Percentiles rank a stretch among this genome's conserved stretches.
Evolutionary conservation across 2,329 filamentous ascomycete genomes (phyloP).

Genomic region (Alternaria angustiovoidea): DNA sequence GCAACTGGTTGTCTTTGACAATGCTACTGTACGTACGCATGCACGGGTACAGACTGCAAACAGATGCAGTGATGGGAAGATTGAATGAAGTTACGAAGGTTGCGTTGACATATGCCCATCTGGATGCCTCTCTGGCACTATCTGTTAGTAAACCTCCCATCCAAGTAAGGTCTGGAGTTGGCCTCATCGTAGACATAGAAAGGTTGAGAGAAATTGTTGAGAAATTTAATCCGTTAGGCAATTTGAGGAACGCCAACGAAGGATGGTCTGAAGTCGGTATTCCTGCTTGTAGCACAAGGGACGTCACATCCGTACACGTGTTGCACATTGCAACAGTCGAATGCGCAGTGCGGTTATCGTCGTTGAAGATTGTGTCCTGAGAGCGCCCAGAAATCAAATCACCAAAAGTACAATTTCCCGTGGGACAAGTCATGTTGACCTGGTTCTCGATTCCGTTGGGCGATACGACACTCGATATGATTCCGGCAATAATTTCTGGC

Average conservation of each 20-base stretch:
- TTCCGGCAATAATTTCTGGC: background rate
- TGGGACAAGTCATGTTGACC: background rate
- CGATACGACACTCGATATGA: background rate
- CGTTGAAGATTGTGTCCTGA: background rate
- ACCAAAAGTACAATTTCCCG: background rate
- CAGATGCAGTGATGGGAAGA: background rate
- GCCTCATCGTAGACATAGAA: background rate
- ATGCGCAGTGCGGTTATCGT: background rate
- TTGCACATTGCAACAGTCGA: background rate
- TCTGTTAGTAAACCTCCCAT: background rate
- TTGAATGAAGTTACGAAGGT: background rate
- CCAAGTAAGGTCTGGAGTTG: background rate
- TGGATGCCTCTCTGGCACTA: background rate
- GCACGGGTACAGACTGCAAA: background rate
- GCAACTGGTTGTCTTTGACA: background rate
- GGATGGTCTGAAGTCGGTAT: background rate
- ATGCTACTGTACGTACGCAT: background rate
- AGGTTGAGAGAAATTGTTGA: background rate
- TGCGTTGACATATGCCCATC: slow-evolving; percentile 6
- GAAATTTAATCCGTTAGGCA: background rate
- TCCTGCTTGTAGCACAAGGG: background rate
- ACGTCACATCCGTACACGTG: background rate
- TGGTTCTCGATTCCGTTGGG: background rate
- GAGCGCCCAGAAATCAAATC: background rate
- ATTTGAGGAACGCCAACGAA: too few species aligned